A percentile compares a stretch with the other conserved stretches of the same genome.
phyloP scores from a whole-genome alignment of 768 basidiomycete species.

The Clathrus columnatus region DNA sequence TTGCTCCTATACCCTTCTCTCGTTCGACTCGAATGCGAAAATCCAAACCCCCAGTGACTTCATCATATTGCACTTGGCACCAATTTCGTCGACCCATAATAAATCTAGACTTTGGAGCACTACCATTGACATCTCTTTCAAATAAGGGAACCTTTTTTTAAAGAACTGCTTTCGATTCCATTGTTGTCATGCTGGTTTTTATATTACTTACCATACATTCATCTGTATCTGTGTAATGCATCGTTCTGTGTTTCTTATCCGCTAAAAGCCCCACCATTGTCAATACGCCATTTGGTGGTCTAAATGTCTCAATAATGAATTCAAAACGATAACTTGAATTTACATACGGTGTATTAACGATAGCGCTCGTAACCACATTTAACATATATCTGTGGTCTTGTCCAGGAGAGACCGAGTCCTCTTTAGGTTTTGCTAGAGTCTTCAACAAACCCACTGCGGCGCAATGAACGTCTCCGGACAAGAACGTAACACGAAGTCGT shows the following conservation, averaged over 20 bases:
- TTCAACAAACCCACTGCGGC: conserved; percentile 76
- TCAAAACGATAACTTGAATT: neutral
- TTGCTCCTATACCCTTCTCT: conserved; percentile 72
- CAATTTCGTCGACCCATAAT: conserved; percentile 90
- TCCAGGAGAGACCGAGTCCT: conserved; percentile 39
- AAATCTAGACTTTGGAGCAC: conserved; percentile 62
- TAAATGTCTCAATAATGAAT: conserved; percentile 6
- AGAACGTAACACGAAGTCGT: conserved; percentile 67
- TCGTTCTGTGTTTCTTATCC: conserved; percentile 70
- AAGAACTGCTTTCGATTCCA: neutral
- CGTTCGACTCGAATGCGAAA: conserved; percentile 87
- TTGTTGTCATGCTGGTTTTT: conserved; percentile 1
- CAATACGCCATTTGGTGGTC: conserved; percentile 64
- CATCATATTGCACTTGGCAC: conserved; percentile 60
- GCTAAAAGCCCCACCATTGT: conserved; percentile 70
- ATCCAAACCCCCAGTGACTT: conserved; percentile 49
- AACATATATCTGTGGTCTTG: conserved; percentile 84
- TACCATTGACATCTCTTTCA: conserved; percentile 64
- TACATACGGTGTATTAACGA: conserved; percentile 90
- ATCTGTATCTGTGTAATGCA: conserved; percentile 77
- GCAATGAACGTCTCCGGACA: conserved; percentile 92
- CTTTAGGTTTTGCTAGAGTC: conserved; percentile 47
- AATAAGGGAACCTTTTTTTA: conserved; percentile 63
- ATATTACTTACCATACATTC: conserved; percentile 62
- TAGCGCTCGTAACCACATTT: conserved; percentile 83